phyloP scores from a whole-genome alignment of 2,329 filamentous ascomycete species.

The Orbilia quercus region DNA sequence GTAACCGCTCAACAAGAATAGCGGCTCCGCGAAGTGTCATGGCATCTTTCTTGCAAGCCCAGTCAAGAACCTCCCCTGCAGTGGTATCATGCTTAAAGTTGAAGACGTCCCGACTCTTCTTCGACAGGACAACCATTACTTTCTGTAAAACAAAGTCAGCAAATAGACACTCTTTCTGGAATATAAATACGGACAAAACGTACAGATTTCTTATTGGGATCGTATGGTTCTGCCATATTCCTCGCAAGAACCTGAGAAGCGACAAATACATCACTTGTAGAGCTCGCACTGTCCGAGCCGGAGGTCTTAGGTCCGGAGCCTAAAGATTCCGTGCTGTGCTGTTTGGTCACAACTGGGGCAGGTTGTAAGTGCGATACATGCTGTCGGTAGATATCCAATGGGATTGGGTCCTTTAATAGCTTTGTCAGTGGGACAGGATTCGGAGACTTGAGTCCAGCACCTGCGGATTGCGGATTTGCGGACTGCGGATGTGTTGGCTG shows the following conservation, averaged over 20 bases:
- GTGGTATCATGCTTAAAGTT: constrained; percentile 42
- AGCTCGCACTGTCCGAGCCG: constrained; percentile 44
- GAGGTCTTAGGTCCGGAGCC: constrained; percentile 49
- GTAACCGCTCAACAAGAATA: constrained; percentile 43
- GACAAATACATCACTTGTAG: constrained; percentile 41
- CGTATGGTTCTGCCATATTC: constrained; percentile 1
- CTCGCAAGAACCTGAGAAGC: constrained; percentile 14
- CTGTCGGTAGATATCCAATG: constrained; percentile 42
- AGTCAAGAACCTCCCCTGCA: constrained; percentile 43
- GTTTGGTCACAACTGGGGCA: constrained; percentile 10
- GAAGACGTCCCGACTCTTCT: constrained; percentile 25
- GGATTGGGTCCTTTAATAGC: constrained; percentile 41
- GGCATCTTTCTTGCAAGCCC: constrained; percentile 47
- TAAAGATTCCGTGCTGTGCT: constrained; percentile 28
- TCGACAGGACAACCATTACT: constrained; percentile 47
- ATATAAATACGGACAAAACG: background rate
- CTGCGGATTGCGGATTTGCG: constrained; percentile 8
- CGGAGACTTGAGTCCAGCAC: constrained; percentile 16
- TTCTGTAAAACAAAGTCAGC: constrained; percentile 28
- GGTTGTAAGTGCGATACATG: constrained; percentile 31
- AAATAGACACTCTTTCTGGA: background rate
- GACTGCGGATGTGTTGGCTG: too few relatives aligned
- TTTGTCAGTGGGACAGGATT: constrained; percentile 29
- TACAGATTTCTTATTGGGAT: constrained; percentile 22
- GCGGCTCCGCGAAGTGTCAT: constrained; percentile 52